Conservation (phyloP, 2,329 filamentous ascomycete species). For the Juglanconis juglandina region DNA sequence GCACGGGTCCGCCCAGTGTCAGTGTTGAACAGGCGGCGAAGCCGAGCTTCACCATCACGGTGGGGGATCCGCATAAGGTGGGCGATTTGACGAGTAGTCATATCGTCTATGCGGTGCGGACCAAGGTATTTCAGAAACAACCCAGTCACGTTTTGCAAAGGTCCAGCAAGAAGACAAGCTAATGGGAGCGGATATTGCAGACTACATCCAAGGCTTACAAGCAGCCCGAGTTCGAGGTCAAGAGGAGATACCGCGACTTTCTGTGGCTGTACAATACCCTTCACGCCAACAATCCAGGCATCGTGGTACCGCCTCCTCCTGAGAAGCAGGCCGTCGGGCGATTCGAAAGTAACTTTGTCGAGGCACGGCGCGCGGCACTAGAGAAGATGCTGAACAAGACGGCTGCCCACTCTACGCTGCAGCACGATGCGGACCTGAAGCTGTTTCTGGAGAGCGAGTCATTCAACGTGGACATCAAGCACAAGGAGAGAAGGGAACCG, state of each 20-base stretch:
- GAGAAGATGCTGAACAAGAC: conserved; percentile 99
- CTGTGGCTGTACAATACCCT: conserved; percentile 95
- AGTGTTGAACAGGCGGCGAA: conserved; percentile 92
- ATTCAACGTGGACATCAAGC: conserved; percentile 95
- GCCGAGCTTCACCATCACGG: conserved; percentile 83
- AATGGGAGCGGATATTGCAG: conserved; percentile 40
- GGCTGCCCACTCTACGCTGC: conserved; percentile 80
- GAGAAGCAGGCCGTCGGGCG: conserved; percentile 97
- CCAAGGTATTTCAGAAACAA: conserved; percentile 59
- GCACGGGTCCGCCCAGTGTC: conserved; percentile 68
- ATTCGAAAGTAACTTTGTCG: conserved; percentile 95
- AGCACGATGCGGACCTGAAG: conserved; percentile 91
- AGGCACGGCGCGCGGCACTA: conserved; percentile 82
- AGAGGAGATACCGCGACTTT: conserved; percentile 91
- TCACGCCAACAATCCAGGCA: conserved; percentile 89
- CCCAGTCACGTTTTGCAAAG: background rate
- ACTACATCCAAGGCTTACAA: conserved; percentile 96
- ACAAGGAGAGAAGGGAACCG: conserved; percentile 89
- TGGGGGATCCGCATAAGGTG: conserved; percentile 97
- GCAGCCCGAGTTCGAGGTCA: conserved; percentile 88
- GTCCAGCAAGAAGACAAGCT: background rate
- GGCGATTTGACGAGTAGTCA: conserved; percentile 95
- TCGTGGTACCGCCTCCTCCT: conserved; percentile 91
- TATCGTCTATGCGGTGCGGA: conserved; percentile 94
- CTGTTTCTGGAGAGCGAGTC: conserved; percentile 94